A percentile compares a stretch with the other conserved stretches of the same genome.
These are phyloP conservation scores for Solanum chaucha DNA, from an alignment of 257 asterid species.

Conservation along the genomic window DNA sequence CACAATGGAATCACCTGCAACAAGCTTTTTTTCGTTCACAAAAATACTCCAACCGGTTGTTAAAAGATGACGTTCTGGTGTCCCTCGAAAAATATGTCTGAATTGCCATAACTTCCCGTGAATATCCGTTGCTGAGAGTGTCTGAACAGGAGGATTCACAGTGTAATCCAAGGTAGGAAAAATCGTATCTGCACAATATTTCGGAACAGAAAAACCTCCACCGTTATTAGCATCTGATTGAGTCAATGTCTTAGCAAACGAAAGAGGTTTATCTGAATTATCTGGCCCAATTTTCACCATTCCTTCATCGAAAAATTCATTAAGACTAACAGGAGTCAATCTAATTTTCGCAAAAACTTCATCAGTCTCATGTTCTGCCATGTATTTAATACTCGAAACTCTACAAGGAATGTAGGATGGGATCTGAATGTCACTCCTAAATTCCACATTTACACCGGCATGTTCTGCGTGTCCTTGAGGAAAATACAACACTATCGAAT, in stretches of 20 bases:
- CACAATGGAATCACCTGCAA: conserved; percentile 93
- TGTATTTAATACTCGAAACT: conserved; percentile 44
- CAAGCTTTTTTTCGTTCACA: conserved; percentile 84
- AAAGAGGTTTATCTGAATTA: conserved; percentile 39
- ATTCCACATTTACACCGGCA: conserved; percentile 45
- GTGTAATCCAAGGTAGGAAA: conserved; percentile 63
- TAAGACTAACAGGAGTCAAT: conserved; percentile 27
- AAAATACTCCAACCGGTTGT: conserved; percentile 95
- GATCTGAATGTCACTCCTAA: conserved; percentile 26
- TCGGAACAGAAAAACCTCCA: conserved; percentile 90
- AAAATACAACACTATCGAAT: conserved; percentile 67
- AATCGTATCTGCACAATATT: conserved; percentile 85
- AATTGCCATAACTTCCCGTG: conserved; percentile 90
- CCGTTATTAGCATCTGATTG: conserved; percentile 92
- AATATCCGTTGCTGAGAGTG: conserved; percentile 67
- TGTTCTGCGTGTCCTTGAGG: conserved; percentile 95
- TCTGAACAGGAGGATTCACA: conserved; percentile 80
- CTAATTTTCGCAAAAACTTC: conserved; percentile 61
- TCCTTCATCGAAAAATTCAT: conserved; percentile 21
- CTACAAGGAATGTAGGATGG: conserved; percentile 50
- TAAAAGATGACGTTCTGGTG: conserved; percentile 85
- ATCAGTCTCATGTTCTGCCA: conserved; percentile 86
- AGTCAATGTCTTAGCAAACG: conserved; percentile 80
- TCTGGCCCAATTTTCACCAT: conserved; percentile 1
- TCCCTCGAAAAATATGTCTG: conserved; percentile 82